These are phyloP conservation scores for Phoma sp. DNA, from an alignment of 2,329 filamentous ascomycete genomes.

Conservation along the genomic window DNA sequence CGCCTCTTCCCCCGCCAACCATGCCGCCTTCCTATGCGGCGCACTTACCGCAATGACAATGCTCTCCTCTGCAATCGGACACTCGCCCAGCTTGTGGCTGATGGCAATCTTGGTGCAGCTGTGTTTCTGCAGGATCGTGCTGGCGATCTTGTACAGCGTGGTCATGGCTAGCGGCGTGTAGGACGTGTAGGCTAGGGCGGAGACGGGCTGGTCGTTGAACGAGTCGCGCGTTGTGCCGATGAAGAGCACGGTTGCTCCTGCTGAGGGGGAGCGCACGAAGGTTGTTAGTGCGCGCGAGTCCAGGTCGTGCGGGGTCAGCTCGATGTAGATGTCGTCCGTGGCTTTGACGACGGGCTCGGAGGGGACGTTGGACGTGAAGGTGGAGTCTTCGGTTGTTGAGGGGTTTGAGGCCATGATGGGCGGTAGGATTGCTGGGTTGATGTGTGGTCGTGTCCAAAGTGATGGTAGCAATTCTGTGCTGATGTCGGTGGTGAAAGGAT, in stretches of 20 bases:
- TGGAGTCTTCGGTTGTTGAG: slow-evolving; percentile 34
- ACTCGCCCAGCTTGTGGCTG: slow-evolving; percentile 81
- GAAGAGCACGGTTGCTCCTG: slow-evolving; percentile 43
- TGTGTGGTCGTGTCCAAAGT: neutral
- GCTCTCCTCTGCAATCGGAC: slow-evolving; percentile 91
- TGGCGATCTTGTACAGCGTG: slow-evolving; percentile 71
- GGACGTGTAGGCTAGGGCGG: slow-evolving; percentile 75
- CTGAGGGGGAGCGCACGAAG: slow-evolving; percentile 65
- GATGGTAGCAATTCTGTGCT: neutral
- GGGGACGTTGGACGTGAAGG: slow-evolving; percentile 38
- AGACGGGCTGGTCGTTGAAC: slow-evolving; percentile 74
- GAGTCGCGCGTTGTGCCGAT: slow-evolving; percentile 76
- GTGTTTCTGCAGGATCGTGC: slow-evolving; percentile 65
- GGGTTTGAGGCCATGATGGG: neutral
- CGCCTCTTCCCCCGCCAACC: slow-evolving; percentile 87
- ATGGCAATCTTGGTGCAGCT: slow-evolving; percentile 76
- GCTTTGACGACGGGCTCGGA: slow-evolving; percentile 34
- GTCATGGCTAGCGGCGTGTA: slow-evolving; percentile 74
- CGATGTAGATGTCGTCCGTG: slow-evolving; percentile 64
- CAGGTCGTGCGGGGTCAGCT: slow-evolving; percentile 69
- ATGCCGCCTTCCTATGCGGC: slow-evolving; percentile 82
- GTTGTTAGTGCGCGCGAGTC: slow-evolving; percentile 65
- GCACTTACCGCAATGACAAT: slow-evolving; percentile 87
- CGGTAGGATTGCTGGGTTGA: neutral
- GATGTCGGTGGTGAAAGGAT: neutral